Evolutionary conservation across 2,329 filamentous ascomycete species (phyloP).

Genomic region (Hymenoscyphus infarciens): DNA sequence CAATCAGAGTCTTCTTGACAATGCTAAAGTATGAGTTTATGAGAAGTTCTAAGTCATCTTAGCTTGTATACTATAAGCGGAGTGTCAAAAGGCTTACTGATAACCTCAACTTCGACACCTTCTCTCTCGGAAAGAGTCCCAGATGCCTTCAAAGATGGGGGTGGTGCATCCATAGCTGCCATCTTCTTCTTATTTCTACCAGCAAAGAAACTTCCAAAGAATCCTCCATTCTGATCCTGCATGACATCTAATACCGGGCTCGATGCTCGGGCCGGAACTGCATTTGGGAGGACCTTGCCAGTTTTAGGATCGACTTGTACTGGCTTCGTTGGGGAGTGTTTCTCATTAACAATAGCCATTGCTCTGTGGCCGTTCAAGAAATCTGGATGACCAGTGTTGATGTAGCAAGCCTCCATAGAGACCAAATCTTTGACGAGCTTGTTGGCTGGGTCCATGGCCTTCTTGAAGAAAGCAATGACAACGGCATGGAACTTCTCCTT

Average conservation of each 20-base stretch:
- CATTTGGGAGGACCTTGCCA: conserved; percentile 77
- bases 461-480: conserved; percentile 95
- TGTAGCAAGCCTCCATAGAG: conserved; percentile 92
- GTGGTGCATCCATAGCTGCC: conserved; percentile 97
- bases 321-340: conserved; percentile 75
- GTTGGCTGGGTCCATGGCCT: conserved; percentile 96
- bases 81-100: conserved; percentile 61
- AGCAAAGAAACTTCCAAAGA: conserved; percentile 98
- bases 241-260: conserved; percentile 66
- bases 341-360: conserved; percentile 97
- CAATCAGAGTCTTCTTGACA: conserved; percentile 96
- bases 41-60: conserved; percentile 66
- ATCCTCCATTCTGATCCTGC: conserved; percentile 63
- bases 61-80: neutral
- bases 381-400: conserved; percentile 97
- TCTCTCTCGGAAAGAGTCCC: conserved; percentile 93
- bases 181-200: conserved; percentile 99
- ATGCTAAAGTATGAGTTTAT: conserved; percentile 99
- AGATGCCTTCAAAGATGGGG: conserved; percentile 87
- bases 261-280: conserved; percentile 66
- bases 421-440: conserved; percentile 94
- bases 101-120: conserved; percentile 94
- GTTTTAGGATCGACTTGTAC: conserved; percentile 98
- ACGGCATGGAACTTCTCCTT: conserved; percentile 97
- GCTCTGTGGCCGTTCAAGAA: conserved; percentile 95